phyloP scores from a whole-genome alignment of 2,329 filamentous ascomycete species.

The Phialophora macrospora region DNA sequence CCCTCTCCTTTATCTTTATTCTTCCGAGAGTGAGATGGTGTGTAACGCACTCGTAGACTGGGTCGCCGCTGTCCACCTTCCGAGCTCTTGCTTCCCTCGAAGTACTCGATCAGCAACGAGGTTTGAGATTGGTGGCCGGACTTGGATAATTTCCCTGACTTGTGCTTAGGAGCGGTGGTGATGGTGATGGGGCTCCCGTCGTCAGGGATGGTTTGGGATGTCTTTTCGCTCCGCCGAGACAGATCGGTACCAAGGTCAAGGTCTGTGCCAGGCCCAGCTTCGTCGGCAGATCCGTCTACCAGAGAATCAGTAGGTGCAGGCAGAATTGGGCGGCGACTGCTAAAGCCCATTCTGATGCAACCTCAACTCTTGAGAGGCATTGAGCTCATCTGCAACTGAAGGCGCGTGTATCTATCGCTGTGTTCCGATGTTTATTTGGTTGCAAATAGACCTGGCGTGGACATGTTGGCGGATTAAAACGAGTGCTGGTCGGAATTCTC shows the following conservation, averaged over 20 bases:
- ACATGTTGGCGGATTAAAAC: constrained; percentile 20
- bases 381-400: constrained; percentile 19
- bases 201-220: constrained; percentile 57
- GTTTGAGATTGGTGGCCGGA: constrained; percentile 73
- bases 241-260: constrained; percentile 55
- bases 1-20: constrained; percentile 63
- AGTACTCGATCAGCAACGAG: constrained; percentile 92
- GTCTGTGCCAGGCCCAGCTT: constrained; percentile 52
- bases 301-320: constrained; percentile 57
- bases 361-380: constrained; percentile 27
- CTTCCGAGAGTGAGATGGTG: constrained; percentile 67
- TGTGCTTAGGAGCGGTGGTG: constrained; percentile 70
- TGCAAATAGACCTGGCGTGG: not conserved
- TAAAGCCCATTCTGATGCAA: constrained; percentile 53
- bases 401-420: constrained; percentile 22
- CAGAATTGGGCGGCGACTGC: constrained; percentile 54
- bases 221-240: constrained; percentile 56
- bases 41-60: constrained; percentile 79
- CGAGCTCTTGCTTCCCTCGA: constrained; percentile 74
- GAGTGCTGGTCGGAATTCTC: not conserved
- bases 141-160: constrained; percentile 63
- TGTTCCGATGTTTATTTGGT: constrained; percentile 15
- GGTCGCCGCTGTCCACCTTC: constrained; percentile 69
- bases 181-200: constrained; percentile 83
- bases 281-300: constrained; percentile 47